Conservation (phyloP, 805 yeast genomes). For the Candida takata region DNA sequence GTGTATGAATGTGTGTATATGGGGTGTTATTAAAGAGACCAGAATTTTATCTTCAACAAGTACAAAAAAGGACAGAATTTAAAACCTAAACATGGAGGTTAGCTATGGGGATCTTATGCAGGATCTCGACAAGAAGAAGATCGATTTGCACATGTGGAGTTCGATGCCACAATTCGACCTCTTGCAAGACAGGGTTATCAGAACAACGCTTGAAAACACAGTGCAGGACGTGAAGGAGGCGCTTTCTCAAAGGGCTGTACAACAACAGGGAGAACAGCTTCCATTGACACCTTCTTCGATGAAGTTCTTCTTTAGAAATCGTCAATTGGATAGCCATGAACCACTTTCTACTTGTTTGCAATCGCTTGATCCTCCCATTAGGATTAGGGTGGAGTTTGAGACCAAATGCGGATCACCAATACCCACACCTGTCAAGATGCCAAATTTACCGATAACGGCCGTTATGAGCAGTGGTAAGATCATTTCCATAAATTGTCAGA, state of each 20-base stretch:
- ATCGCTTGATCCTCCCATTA: constrained; percentile 7
- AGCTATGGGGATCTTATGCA: constrained; percentile 16
- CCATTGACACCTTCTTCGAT: constrained; percentile 15
- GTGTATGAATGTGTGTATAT: too few species aligned
- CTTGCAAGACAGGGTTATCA: constrained; percentile 14
- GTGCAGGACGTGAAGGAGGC: constrained; percentile 21
- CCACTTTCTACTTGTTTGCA: constrained; percentile 13
- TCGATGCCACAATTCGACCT: constrained; percentile 13
- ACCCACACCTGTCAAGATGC: too few species aligned
- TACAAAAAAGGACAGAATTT: too few species aligned
- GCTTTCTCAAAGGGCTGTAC: constrained; percentile 14
- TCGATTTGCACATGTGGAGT: constrained; percentile 17
- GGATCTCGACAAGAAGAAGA: constrained; percentile 7
- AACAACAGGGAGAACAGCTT: constrained; percentile 4
- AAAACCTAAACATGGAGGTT: background rate
- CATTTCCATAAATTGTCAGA: constrained; percentile 8
- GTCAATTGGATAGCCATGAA: constrained; percentile 12
- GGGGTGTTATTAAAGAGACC: too few species aligned
- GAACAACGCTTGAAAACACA: constrained; percentile 21
- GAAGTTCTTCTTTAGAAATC: constrained; percentile 7
- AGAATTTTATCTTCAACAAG: too few species aligned
- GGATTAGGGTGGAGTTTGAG: constrained; percentile 19
- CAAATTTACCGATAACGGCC: too few species aligned
- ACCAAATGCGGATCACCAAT: too few species aligned
- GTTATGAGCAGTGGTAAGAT: constrained; percentile 18